Base-by-base conservation (phyloP, 441 rosid genomes). In the Iberis amara region DNA sequence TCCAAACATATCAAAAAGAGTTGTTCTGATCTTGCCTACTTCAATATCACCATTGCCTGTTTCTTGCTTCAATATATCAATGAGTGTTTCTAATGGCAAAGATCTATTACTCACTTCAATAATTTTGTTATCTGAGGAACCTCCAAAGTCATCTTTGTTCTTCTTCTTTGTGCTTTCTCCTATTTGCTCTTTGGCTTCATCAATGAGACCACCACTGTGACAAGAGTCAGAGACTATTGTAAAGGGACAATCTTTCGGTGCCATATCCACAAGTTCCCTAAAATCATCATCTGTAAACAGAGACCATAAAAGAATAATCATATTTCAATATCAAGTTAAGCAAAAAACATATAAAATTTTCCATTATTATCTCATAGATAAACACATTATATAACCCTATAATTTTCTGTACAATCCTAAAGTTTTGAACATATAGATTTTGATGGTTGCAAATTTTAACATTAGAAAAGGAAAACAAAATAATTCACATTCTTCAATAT, bases 191-290 rank as follows among this genome's bases (percentile, higher is more conserved):
- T 87, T 81, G 53, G 98, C 78, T 61, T 83, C 82, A 49, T 87
- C 95, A 5, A 91, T 83, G 35, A 91, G 85, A 10, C 98, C 98
- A 6, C 96, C 98, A 37, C 96, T 91, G 37, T 91, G 96, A 60
- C 95, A 87, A 41, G 98, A 83, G 64, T 91, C 95, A 5, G 96
- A 85, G 23, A 91, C 86, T 36, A 91, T 62, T 18, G 96, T 85
- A 36, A 87, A 55, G 32, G 61, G 62, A 59, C 81, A 76, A 26
- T 83, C 94, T 31, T 64, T 56, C 3, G 89, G 96, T 13, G 81
- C 78, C 57, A 66, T 59, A 46, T 91, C 84, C 57, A 91, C 95
- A 52, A 78, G 70, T 1, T 83, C 96, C 70, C 89, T 83, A 79
- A 91, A 83, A 65, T 87, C 94, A 39, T 85, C 94, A 75, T 85